phyloP scores from a whole-genome alignment of 192 early-diverging fungal genomes.

The Coemansia asiatica region DNA sequence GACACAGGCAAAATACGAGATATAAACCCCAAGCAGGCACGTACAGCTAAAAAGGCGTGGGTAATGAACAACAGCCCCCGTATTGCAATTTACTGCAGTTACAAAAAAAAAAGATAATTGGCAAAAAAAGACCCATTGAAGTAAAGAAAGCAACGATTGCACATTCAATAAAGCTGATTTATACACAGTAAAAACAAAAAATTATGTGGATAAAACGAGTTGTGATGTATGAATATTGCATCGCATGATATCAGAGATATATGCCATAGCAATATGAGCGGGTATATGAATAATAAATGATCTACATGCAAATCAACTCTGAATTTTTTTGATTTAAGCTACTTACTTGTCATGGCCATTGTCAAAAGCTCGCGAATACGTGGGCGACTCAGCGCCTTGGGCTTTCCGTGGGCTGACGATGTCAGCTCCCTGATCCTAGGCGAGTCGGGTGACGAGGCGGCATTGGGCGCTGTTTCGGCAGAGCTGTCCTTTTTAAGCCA shows the following conservation, averaged over 20 bases:
- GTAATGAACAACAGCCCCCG: conserved; percentile 2
- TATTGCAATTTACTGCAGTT: neutral
- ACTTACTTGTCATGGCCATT: conserved; percentile 54
- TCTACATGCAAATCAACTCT: neutral
- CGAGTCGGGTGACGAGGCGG: conserved; percentile 31
- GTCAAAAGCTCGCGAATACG: conserved; percentile 50
- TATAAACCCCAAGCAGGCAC: neutral
- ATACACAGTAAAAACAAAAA: conserved; percentile 5
- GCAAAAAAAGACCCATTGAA: neutral
- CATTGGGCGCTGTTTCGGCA: conserved; percentile 10
- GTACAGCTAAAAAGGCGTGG: neutral
- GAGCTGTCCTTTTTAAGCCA: conserved; percentile 46
- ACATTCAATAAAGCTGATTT: neutral
- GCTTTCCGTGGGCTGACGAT: conserved; percentile 23
- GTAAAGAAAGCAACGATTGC: neutral
- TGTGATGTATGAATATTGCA: conserved; percentile 16
- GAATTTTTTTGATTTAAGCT: conserved; percentile 4
- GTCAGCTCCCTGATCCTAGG: conserved; percentile 43
- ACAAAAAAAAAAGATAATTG: neutral
- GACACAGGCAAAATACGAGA: neutral
- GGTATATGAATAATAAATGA: neutral
- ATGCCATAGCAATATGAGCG: conserved; percentile 16
- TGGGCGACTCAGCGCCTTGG: conserved; percentile 44
- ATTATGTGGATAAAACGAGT: conserved; percentile 22
- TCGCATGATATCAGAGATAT: conserved; percentile 3